phyloP scores from a whole-genome alignment of 176 grass and related monocot species.

The Otatea glauca region DNA sequence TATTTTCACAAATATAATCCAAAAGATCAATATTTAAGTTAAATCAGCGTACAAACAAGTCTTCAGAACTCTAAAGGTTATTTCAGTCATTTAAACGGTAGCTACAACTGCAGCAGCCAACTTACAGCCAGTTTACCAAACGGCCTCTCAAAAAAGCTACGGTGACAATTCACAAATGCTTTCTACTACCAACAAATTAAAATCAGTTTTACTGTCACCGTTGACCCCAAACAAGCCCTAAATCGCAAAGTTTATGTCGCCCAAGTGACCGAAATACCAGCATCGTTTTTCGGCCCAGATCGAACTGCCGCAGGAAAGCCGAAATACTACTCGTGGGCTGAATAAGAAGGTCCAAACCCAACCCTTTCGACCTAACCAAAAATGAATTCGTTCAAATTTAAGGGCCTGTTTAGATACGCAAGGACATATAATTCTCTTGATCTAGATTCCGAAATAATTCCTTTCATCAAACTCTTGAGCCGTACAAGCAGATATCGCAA shows the following conservation, averaged over 20 bases:
- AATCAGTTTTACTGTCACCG: too few relatives aligned
- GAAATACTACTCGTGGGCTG: neutral
- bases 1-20: too few relatives aligned
- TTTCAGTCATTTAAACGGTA: too few relatives aligned
- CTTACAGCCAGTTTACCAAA: too few relatives aligned
- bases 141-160: too few relatives aligned
- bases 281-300: neutral
- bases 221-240: too few relatives aligned
- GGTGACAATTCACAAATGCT: too few relatives aligned
- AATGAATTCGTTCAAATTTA: neutral
- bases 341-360: neutral
- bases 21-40: too few relatives aligned
- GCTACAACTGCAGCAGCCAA: too few relatives aligned
- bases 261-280: neutral
- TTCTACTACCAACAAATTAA: too few relatives aligned
- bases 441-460: neutral
- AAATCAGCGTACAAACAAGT: too few relatives aligned
- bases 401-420: neutral
- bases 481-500: neutral
- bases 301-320: neutral
- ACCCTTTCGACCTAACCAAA: neutral
- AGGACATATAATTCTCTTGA: neutral
- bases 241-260: neutral
- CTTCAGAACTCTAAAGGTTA: too few relatives aligned
- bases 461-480: neutral